A percentile compares a stretch with the other conserved stretches of the same genome.
Evolutionary conservation across 1,284 basidiomycete species (phyloP).

Genomic region (Cystobasidium pallidum): DNA sequence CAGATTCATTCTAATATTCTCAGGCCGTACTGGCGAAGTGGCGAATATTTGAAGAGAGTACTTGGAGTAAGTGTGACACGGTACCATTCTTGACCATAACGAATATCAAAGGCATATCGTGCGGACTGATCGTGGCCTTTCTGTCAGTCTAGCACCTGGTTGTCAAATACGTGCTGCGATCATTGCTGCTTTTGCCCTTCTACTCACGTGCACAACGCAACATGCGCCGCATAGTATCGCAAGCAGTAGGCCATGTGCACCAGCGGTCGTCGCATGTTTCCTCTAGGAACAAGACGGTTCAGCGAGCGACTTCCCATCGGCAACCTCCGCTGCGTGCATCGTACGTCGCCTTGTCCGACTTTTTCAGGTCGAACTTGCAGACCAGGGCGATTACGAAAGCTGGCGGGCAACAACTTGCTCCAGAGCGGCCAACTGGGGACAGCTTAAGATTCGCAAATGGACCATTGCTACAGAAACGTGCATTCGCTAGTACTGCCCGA

Average conservation of each 20-base stretch:
- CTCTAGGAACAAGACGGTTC: not conserved
- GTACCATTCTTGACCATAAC: too few relatives aligned
- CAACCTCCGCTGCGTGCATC: not conserved
- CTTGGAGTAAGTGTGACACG: too few relatives aligned
- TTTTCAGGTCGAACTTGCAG: slow-evolving; percentile 16
- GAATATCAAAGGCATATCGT: too few relatives aligned
- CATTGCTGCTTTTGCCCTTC: not conserved
- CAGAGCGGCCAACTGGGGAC: not conserved
- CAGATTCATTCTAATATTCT: too few relatives aligned
- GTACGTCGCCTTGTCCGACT: slow-evolving; percentile 22
- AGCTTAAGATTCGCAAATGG: not conserved
- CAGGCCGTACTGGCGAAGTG: too few relatives aligned
- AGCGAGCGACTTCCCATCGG: not conserved
- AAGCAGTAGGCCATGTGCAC: not conserved
- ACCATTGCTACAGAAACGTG: not conserved
- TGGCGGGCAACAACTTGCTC: not conserved
- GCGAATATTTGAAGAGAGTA: too few relatives aligned
- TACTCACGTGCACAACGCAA: not conserved
- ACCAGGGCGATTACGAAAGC: not conserved
- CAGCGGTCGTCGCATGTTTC: not conserved
- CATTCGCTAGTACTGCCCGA: not conserved
- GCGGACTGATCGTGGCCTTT: too few relatives aligned
- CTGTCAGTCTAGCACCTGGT: too few relatives aligned
- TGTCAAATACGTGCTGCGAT: not conserved
- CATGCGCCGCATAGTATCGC: slow-evolving; percentile 4